Evolutionary conservation across 352 stramenopile species (phyloP), one percentile per base, ranked within the genome.

Genomic region (Blastocystis sp.): DNA sequence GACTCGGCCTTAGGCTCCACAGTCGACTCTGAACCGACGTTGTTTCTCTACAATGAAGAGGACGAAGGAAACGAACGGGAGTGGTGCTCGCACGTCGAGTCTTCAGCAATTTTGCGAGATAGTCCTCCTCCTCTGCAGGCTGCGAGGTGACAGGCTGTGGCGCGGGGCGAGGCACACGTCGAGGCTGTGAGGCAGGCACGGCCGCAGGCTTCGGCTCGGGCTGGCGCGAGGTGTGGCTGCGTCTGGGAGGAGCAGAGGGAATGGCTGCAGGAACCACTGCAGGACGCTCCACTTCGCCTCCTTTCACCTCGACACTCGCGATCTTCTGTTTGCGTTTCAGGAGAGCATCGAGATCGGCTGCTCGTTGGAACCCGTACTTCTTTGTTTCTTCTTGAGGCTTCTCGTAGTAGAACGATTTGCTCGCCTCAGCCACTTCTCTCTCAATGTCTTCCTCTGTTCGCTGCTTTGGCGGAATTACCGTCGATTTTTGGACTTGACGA

Each of bases 311-410:
- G 3, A 73, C 62, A 37, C 62, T 73, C 50, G 62, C 62, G 62
- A 73, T 50, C 47, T 80, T 80, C 70, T 80, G 70, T n/a, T 80
- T 80, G 0, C 70, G 70, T 53, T 80, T 80, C 70, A 79, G 47
- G 2, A 79, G 29, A 20, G n/a, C 20, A 56, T 79, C 68, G 41
- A 79, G 61, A 37, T 80, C 70, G 23, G 70, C 54, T 9, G 41
- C 41, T 47, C 70, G 70, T n/a, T 80, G 39, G 70, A 80, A 80
- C 9, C 7, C 47, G 34, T 64, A 80, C 70, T 62, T 80, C 70
- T 80, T 80, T 18, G 41, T 80, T 26, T 80, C 43, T n/a, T 80
- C 70, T 13, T 80, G 7, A 2, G 45, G 43, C 11, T 80, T 59
- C 47, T 80, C 70, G 20, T 80, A 80, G 47, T 62, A 64, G 70